These are phyloP conservation scores for Phytopythium montanum DNA, from an alignment of 352 stramenopile genomes.

Conservation along the genomic window DNA sequence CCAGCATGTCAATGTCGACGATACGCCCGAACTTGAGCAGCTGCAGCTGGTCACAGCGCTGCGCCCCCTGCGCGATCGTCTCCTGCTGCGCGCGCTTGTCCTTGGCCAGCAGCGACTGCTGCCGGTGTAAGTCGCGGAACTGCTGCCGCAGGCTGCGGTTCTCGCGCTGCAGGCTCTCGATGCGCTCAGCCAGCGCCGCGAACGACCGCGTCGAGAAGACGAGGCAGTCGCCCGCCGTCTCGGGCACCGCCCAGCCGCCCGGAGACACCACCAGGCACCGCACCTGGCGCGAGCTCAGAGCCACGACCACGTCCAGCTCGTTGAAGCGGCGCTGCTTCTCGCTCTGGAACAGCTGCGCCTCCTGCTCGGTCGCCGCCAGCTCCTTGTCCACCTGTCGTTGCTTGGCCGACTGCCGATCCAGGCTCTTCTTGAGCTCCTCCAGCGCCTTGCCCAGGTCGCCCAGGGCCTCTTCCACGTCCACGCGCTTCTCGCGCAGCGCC, in stretches of 20 bases:
- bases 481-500: conserved; percentile 87
- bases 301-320: conserved; percentile 78
- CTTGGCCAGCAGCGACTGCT: conserved; percentile 74
- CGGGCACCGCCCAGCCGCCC: conserved; percentile 40
- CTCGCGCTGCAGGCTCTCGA: conserved; percentile 77
- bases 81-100: conserved; percentile 79
- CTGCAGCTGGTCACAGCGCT: conserved; percentile 77
- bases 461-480: conserved; percentile 89
- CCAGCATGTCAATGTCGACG: conserved; percentile 86
- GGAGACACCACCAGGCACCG: conserved; percentile 42
- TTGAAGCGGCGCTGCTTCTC: conserved; percentile 94
- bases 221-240: conserved; percentile 49
- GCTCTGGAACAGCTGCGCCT: conserved; percentile 91
- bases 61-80: conserved; percentile 52
- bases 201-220: conserved; percentile 73
- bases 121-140: conserved; percentile 87
- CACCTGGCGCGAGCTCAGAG: conserved; percentile 73
- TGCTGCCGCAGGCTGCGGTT: conserved; percentile 84
- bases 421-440: conserved; percentile 86
- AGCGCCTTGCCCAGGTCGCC: conserved; percentile 83
- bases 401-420: conserved; percentile 81
- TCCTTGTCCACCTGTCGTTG: conserved; percentile 93
- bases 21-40: conserved; percentile 78
- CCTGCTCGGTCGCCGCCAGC: conserved; percentile 75
- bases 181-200: conserved; percentile 57